Evolutionary conservation across 2,329 filamentous ascomycete genomes (phyloP).

Genomic region (Westerdykella ornata): DNA sequence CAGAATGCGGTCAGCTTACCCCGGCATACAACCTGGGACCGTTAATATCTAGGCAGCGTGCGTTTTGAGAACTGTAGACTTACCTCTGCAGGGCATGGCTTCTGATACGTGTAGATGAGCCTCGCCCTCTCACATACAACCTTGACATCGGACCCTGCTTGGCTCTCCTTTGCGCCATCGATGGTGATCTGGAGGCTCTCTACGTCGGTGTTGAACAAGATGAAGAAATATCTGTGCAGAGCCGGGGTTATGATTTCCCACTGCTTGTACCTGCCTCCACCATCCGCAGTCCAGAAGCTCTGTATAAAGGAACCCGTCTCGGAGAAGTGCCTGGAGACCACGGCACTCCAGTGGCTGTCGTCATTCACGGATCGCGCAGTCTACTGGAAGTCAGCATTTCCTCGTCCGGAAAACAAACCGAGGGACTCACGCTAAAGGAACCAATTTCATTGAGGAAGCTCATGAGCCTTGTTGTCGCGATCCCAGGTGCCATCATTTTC

Average conservation of each 20-base stretch:
- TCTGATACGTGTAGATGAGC: conserved; percentile 84
- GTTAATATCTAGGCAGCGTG: conserved; percentile 11
- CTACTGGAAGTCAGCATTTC: conserved; percentile 44
- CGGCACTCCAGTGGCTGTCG: conserved; percentile 68
- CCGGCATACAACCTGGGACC: conserved; percentile 61
- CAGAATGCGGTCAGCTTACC: conserved; percentile 75
- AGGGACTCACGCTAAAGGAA: conserved; percentile 48
- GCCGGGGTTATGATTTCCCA: conserved; percentile 81
- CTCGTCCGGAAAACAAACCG: conserved; percentile 11
- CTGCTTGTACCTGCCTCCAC: conserved; percentile 59
- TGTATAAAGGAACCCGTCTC: conserved; percentile 69
- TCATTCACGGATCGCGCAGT: conserved; percentile 45
- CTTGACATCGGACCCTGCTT: conserved; percentile 55
- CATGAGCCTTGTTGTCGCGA: conserved; percentile 46
- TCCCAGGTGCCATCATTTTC: conserved; percentile 30
- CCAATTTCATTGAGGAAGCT: conserved; percentile 53
- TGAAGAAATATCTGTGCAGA: conserved; percentile 81
- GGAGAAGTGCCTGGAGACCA: conserved; percentile 78
- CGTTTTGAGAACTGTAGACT: conserved; percentile 28
- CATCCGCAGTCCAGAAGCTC: conserved; percentile 50
- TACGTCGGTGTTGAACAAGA: conserved; percentile 77
- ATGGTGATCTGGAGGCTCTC: conserved; percentile 79
- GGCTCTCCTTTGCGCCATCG: conserved; percentile 57
- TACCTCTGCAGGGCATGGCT: conserved; percentile 63
- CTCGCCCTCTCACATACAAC: conserved; percentile 72